Base-by-base conservation (phyloP, 78 protist species). In the Acrasis kona region DNA sequence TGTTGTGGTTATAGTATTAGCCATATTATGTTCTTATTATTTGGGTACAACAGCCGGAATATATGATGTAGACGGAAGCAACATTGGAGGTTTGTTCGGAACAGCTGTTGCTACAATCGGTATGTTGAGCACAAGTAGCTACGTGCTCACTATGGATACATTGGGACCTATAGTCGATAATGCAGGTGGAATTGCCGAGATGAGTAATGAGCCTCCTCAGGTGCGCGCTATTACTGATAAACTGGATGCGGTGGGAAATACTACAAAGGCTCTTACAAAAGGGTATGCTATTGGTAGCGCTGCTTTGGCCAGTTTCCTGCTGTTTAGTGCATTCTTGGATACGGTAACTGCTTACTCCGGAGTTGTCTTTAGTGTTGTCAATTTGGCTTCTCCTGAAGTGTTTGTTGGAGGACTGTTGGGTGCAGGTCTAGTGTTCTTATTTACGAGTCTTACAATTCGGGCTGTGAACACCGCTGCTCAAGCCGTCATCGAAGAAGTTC, bases 141-240 rank as follows among this genome's bases (percentile, higher is more conserved):
- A 82, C 70, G 38, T 84, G 50, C 77, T 90, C 27, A 74, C 89
- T 34, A 90, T 84, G 89, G 82, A 81, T 65, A 72, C 74, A 10
- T 82, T 83, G 39, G 89, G 89, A 10, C 87, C 89, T 2, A 81
- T 85, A 41, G 66, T 82, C 0, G 93, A 90, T 78, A 90, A 90
- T 58, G 93, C 89, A 19, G 93, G 93, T 0, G 93, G 93, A n/a
- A 86, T 90, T 70, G 91, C 78, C 32, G 93, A 90, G 81, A 86
- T 90, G 90, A 8, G 76, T 8, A 74, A 41, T 41, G 70, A 42
- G 57, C 32, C 32, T 19, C 80, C 84, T 36, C 39, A 74, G 71
- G 69, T 83, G 34, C 80, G 92, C 6, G 28, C 41, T 69, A 72
- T 8, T 29, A 77, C 83, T 31, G 90, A 82, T 70, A 29, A 61